phyloP scores from a whole-genome alignment of 495 filamentous ascomycete genomes.

The Penicillium pulvis region DNA sequence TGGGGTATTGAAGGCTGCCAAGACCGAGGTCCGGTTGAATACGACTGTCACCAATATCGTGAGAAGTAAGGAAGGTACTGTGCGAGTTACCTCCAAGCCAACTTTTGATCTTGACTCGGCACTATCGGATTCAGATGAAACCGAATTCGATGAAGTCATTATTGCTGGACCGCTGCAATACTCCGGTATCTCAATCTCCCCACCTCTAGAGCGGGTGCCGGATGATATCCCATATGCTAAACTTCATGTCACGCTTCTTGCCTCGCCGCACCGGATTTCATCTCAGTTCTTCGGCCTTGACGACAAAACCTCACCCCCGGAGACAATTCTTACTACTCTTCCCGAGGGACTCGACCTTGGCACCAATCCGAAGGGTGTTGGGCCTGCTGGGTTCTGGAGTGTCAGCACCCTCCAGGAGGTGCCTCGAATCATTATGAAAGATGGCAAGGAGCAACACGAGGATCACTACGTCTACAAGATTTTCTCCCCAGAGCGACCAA shows the following conservation, averaged over 20 bases:
- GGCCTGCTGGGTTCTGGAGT: slow-evolving; percentile 79
- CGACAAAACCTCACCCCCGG: slow-evolving; percentile 59
- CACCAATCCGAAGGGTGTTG: slow-evolving; percentile 57
- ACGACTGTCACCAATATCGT: slow-evolving; percentile 65
- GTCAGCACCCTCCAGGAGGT: slow-evolving; percentile 75
- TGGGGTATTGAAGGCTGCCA: slow-evolving; percentile 68
- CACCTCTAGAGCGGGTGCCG: slow-evolving; percentile 54
- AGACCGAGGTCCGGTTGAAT: slow-evolving; percentile 64
- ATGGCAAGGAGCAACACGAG: slow-evolving; percentile 31
- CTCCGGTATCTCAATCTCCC: slow-evolving; percentile 61
- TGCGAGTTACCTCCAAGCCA: slow-evolving; percentile 50
- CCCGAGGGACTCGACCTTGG: slow-evolving; percentile 55
- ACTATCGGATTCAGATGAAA: slow-evolving; percentile 20
- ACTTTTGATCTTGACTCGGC: slow-evolving; percentile 23
- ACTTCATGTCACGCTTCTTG: slow-evolving; percentile 86
- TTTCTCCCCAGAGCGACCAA: slow-evolving; percentile 76
- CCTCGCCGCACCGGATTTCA: slow-evolving; percentile 70
- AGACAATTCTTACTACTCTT: slow-evolving; percentile 80
- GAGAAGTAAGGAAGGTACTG: slow-evolving; percentile 49
- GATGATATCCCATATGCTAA: slow-evolving; percentile 79
- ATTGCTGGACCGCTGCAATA: slow-evolving; percentile 79
- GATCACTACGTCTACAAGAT: slow-evolving; percentile 92
- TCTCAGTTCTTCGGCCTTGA: slow-evolving; percentile 69
- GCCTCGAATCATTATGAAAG: slow-evolving; percentile 52
- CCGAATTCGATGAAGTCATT: slow-evolving; percentile 75